A percentile compares a stretch with the other conserved stretches of the same genome.
phyloP scores from a whole-genome alignment of 441 rosid genomes.

The Pelargonium myrrhifolium region DNA sequence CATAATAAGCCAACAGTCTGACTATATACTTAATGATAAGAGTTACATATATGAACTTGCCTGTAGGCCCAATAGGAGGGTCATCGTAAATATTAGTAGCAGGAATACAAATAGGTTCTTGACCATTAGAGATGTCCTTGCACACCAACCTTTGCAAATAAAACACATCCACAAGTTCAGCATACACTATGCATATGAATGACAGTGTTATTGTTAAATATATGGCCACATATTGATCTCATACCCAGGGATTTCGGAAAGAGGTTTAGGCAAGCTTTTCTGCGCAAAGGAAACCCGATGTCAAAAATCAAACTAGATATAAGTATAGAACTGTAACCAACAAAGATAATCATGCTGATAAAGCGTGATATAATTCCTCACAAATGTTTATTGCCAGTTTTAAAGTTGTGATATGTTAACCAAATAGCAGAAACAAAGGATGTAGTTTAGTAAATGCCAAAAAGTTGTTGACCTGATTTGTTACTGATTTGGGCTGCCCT shows the following conservation, averaged over 20 bases:
- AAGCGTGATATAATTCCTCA: background rate
- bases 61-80: conserved; percentile 41
- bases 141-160: conserved; percentile 37
- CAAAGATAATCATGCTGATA: background rate
- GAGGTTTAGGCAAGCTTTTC: conserved; percentile 21
- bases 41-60: conserved; percentile 24
- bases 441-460: background rate
- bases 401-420: background rate
- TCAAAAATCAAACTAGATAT: conserved; percentile 13
- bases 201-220: conserved; percentile 3
- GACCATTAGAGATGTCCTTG: conserved; percentile 40
- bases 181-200: conserved; percentile 1
- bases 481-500: conserved; percentile 27
- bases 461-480: conserved; percentile 27
- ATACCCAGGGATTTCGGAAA: conserved; percentile 39
- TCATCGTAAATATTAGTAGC: conserved; percentile 38
- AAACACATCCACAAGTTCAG: conserved; percentile 18
- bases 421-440: background rate
- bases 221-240: conserved; percentile 13
- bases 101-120: conserved; percentile 37
- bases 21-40: no score
- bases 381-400: background rate
- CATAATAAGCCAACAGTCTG: no score
- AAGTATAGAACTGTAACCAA: conserved; percentile 14
- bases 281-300: conserved; percentile 31